Base-by-base conservation (phyloP, 768 basidiomycete genomes). In the Suillus occidentalis region DNA sequence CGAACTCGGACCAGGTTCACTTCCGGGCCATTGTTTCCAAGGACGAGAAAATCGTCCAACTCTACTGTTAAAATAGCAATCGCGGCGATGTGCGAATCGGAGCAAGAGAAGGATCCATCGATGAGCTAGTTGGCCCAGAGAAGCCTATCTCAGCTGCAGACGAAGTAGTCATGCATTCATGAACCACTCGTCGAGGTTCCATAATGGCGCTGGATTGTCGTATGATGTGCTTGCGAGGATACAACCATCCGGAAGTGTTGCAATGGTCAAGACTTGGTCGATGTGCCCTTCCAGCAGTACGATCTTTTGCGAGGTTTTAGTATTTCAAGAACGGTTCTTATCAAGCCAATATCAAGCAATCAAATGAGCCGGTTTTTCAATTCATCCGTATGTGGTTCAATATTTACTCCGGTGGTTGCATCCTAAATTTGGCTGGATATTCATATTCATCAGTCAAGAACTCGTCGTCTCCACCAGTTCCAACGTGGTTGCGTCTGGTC, bases 121-220 rank as follows among this genome's bases (percentile, higher is more conserved):
- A 80, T 45, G 79, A 84, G 57, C 85, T 87, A 12, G 82, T 89
- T 66, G 72, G 80, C 57, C 74, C 73, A 2, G 68, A 79, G 14
- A 72, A 75, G 13, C 64, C 31, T 31, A 75, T 5, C 80, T 82
- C 60, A 71, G 74, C 20, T 79, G 77, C 62, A 25, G 49, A 49
- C 22, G 13, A 13, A 12, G n/a, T 22, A 77, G 77, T 53, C 63
- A 42, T 42, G 18, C 42, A 18, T 43, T 43, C 42, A 43, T 43
- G 18, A 9, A 20, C 42, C 18, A 20, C 42, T 20, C 18, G 8
- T 20, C 4, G 18, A 20, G 18, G 42, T 43, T 43, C 42, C 42
- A 8, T 18, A 42, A 42, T 42, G 1, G 8, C 18, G 18, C 4
- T 8, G 7, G 18, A 16, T 18, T 18, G 9, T 45, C 43, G 10